These are phyloP conservation scores for Actinomortierella ambigua DNA, from an alignment of 371 early-diverging fungal genomes.

Conservation along the genomic window DNA sequence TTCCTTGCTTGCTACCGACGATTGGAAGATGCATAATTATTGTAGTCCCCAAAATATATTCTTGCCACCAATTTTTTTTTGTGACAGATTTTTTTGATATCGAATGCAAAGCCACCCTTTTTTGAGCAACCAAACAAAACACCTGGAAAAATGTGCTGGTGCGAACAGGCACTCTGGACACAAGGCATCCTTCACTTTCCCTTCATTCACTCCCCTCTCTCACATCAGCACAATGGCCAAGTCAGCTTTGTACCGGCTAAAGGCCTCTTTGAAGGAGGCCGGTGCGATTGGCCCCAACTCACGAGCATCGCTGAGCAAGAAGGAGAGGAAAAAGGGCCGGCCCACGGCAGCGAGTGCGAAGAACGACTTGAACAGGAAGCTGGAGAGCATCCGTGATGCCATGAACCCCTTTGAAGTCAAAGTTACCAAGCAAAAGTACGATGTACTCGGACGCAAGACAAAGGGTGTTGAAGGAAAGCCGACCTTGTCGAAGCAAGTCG, in stretches of 20 bases:
- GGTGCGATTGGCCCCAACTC: conserved; percentile 80
- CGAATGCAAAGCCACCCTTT: no score
- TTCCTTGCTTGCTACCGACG: conserved; percentile 91
- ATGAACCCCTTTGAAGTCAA: conserved; percentile 93
- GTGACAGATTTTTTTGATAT: no score
- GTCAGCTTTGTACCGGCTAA: conserved; percentile 82
- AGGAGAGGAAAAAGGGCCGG: conserved; percentile 64
- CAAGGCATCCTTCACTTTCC: background rate
- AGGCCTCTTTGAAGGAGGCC: conserved; percentile 70
- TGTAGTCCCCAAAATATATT: background rate
- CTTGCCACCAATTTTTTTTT: background rate
- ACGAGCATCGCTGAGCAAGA: conserved; percentile 63
- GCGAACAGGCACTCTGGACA: background rate
- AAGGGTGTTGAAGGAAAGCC: conserved; percentile 88
- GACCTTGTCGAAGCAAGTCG: conserved; percentile 76
- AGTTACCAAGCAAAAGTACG: conserved; percentile 76
- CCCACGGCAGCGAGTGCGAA: conserved; percentile 59
- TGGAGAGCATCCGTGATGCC: conserved; percentile 58
- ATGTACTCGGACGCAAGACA: conserved; percentile 86
- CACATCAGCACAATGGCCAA: conserved; percentile 32
- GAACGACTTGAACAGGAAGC: conserved; percentile 56
- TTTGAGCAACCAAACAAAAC: no score
- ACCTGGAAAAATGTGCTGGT: no score
- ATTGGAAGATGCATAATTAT: conserved; percentile 60
- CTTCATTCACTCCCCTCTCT: background rate